Evolutionary conservation across 164 flowering plant genomes (phyloP).

Genomic region (Vitis cinerea): DNA sequence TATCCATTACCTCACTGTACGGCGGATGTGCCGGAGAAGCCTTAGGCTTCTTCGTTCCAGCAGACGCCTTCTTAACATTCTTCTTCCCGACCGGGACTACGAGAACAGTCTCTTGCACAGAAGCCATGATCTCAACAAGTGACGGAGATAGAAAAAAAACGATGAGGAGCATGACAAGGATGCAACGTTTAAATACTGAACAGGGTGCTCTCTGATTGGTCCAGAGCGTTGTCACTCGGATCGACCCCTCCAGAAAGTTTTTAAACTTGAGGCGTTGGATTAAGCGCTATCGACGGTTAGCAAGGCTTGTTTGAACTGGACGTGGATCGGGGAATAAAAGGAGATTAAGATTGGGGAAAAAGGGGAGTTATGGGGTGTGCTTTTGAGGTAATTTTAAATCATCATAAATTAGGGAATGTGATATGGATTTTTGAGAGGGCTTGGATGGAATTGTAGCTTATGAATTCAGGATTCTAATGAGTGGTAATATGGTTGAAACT

Average conservation of each 20-base stretch:
- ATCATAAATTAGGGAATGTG: no score
- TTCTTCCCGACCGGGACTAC: constrained; percentile 5
- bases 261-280: constrained; percentile 35
- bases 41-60: constrained; percentile 26
- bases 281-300: constrained; percentile 28
- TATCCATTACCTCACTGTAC: constrained; percentile 39
- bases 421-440: no score
- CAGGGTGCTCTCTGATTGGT: constrained; percentile 40
- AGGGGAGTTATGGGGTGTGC: no score
- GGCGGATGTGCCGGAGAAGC: constrained; percentile 46
- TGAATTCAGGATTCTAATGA: no score
- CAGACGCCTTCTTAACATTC: constrained; percentile 24
- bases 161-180: constrained; percentile 2
- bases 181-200: neutral
- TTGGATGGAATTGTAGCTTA: no score
- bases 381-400: no score
- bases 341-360: no score
- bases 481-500: no score
- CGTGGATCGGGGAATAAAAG: no score
- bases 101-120: neutral
- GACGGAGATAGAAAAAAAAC: neutral
- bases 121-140: neutral
- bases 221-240: constrained; percentile 25
- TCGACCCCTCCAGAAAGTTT: constrained; percentile 6
- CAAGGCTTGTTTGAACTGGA: no score